Conservation (phyloP, 2,329 filamentous ascomycete genomes). For the Fusarium acutatum region DNA sequence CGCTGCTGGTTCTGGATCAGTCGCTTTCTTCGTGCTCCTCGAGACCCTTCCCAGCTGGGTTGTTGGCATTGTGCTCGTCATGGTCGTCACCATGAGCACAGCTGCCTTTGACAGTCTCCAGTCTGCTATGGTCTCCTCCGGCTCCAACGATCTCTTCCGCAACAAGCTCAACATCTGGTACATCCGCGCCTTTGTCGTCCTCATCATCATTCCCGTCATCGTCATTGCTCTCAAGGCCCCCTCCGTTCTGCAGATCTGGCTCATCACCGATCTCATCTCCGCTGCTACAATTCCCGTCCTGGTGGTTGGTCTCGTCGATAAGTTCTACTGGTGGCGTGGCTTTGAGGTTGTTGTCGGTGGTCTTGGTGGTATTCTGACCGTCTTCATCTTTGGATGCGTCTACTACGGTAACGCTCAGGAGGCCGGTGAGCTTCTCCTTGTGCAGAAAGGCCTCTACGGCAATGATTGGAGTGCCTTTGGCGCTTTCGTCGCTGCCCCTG, state of each 20-base stretch:
- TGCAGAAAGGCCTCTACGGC: conserved; percentile 77
- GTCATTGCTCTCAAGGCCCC: conserved; percentile 78
- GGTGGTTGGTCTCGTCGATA: conserved; percentile 73
- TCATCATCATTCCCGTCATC: conserved; percentile 78
- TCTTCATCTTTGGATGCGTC: conserved; percentile 82
- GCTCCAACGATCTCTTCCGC: conserved; percentile 84
- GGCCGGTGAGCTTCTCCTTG: conserved; percentile 74
- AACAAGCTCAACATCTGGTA: conserved; percentile 81
- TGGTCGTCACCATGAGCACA: conserved; percentile 79
- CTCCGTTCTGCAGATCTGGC: conserved; percentile 80
- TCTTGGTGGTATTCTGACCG: conserved; percentile 78
- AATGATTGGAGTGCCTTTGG: conserved; percentile 85
- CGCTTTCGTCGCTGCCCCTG: conserved; percentile 80
- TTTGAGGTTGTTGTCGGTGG: conserved; percentile 83
- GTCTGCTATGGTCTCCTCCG: conserved; percentile 85
- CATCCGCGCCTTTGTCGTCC: conserved; percentile 73
- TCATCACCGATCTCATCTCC: conserved; percentile 82
- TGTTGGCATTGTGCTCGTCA: conserved; percentile 82
- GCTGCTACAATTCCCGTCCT: conserved; percentile 79
- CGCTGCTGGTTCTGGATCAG: conserved; percentile 65
- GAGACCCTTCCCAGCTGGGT: conserved; percentile 79
- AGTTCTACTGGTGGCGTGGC: conserved; percentile 80
- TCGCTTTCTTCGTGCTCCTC: conserved; percentile 79
- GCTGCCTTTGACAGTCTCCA: conserved; percentile 84
- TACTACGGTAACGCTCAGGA: conserved; percentile 75